These are phyloP conservation scores for Stagonosporopsis cucurbitacearum DNA, from an alignment of 2,329 filamentous ascomycete species.

Conservation along the genomic window DNA sequence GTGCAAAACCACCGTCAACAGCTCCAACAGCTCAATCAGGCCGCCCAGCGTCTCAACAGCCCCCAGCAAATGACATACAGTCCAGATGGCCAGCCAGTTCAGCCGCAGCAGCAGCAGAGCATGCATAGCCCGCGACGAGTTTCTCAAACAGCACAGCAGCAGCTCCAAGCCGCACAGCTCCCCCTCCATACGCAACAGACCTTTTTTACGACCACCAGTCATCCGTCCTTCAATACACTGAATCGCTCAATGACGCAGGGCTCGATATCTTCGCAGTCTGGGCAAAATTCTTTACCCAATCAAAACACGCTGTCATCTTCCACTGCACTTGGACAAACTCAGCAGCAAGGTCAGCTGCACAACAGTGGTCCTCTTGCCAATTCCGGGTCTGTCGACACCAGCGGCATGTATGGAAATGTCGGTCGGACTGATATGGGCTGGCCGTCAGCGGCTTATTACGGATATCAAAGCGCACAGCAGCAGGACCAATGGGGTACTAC, in stretches of 20 bases:
- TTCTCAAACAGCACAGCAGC: slow-evolving; percentile 28
- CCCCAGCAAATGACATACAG: slow-evolving; percentile 32
- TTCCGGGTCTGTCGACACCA: slow-evolving; percentile 24
- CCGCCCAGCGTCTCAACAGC: slow-evolving; percentile 19
- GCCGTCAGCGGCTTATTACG: slow-evolving; percentile 33
- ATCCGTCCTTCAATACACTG: slow-evolving; percentile 30
- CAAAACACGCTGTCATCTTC: slow-evolving; percentile 10
- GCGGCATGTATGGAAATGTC: slow-evolving; percentile 24
- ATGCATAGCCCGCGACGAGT: slow-evolving; percentile 26
- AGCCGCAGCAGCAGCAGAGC: slow-evolving; percentile 25
- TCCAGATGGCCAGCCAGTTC: slow-evolving; percentile 25
- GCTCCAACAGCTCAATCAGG: slow-evolving; percentile 32
- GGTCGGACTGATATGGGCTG: slow-evolving; percentile 34
- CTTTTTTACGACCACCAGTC: slow-evolving; percentile 33
- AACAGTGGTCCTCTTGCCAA: slow-evolving; percentile 25
- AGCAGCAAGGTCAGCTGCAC: slow-evolving; percentile 25
- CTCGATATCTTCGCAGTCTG: slow-evolving; percentile 19
- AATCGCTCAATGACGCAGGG: slow-evolving; percentile 33
- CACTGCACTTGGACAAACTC: slow-evolving; percentile 19
- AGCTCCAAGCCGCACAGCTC: slow-evolving; percentile 31
- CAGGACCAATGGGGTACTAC: slow-evolving; percentile 26
- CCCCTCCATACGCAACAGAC: slow-evolving; percentile 24
- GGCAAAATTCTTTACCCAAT: slow-evolving; percentile 19
- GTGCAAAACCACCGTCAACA: slow-evolving; percentile 31
- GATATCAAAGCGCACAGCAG: slow-evolving; percentile 28